phyloP scores from a whole-genome alignment of 106 monocot genomes.

The Posidonia australis region DNA sequence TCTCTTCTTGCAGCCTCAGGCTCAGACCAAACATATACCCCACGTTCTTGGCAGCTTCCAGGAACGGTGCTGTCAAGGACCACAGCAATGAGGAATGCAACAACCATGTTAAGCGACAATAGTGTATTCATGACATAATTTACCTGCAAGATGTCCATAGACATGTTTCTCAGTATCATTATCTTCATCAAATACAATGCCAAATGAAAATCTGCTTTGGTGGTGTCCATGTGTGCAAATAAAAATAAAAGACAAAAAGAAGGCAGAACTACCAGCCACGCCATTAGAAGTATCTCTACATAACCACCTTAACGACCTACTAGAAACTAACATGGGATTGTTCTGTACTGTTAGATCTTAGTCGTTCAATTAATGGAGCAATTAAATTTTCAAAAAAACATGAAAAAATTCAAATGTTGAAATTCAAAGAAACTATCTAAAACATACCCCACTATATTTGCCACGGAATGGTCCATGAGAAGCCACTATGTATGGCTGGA shows the following conservation, averaged over 20 bases:
- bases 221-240: background rate
- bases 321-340: too few species aligned
- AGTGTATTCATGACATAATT: conserved; percentile 81
- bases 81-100: conserved; percentile 66
- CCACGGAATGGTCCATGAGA: conserved; percentile 48
- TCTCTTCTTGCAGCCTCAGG: conserved; percentile 51
- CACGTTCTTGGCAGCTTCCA: conserved; percentile 67
- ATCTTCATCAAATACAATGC: background rate
- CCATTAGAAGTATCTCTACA: too few species aligned
- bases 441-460: conserved; percentile 13
- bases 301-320: too few species aligned
- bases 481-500: conserved; percentile 65
- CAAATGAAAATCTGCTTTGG: background rate
- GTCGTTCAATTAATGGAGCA: too few species aligned
- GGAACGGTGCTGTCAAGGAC: conserved; percentile 94
- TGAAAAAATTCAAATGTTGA: background rate
- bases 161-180: background rate
- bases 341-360: too few species aligned
- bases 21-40: conserved; percentile 85
- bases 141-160: conserved; percentile 23
- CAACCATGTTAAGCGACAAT: conserved; percentile 74
- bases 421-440: background rate
- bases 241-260: too few species aligned
- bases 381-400: too few species aligned
- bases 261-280: too few species aligned